A percentile compares a stretch with the other conserved stretches of the same genome.
Conservation (phyloP, 768 basidiomycete genomes). For the Gyrodon lividus region DNA sequence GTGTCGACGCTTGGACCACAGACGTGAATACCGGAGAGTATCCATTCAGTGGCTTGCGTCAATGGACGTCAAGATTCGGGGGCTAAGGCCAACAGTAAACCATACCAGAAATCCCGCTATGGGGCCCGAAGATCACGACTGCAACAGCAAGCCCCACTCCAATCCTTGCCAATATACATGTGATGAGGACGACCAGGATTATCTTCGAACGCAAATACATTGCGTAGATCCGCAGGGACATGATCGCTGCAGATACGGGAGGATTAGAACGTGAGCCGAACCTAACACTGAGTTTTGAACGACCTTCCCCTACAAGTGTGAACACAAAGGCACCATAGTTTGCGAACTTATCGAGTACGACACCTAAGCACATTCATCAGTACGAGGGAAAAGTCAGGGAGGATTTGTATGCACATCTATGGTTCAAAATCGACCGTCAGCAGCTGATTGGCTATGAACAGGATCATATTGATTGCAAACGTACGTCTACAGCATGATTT, state of each 20-base stretch:
- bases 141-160: conserved; percentile 9
- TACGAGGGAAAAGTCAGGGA: not conserved
- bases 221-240: conserved; percentile 20
- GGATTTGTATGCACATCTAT: conserved; percentile 7
- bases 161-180: conserved; percentile 5
- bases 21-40: conserved; percentile 16
- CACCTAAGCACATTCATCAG: conserved; percentile 1
- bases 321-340: conserved; percentile 15
- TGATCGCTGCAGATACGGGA: conserved; percentile 7
- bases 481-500: conserved; percentile 6
- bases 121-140: conserved; percentile 12
- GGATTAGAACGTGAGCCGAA: not conserved
- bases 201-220: conserved; percentile 18
- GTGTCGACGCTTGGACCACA: conserved; percentile 10
- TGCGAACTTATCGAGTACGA: conserved; percentile 9
- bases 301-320: conserved; percentile 12
- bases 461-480: not conserved
- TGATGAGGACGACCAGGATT: conserved; percentile 8
- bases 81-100: no score
- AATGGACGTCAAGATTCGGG: not conserved
- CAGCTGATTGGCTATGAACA: not conserved
- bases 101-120: conserved; percentile 17
- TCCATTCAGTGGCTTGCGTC: conserved; percentile 12
- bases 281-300: not conserved
- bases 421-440: not conserved